A percentile compares a stretch with the other conserved stretches of the same genome.
Evolutionary conservation across 495 filamentous ascomycete species (phyloP).

Genomic region (Evernia prunastri): DNA sequence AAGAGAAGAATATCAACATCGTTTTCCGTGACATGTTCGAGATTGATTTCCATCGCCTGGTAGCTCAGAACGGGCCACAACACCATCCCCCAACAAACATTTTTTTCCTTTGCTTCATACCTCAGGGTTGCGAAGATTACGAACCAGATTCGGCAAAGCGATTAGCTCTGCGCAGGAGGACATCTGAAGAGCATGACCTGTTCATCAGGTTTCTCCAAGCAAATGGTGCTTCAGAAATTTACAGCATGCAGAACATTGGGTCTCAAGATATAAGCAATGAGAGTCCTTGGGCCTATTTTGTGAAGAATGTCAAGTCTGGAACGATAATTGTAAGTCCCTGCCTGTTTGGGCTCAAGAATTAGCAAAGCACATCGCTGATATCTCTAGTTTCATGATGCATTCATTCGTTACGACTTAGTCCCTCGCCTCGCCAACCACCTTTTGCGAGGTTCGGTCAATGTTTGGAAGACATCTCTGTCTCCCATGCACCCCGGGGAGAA

Average conservation of each 20-base stretch:
- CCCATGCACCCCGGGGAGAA: slow-evolving; percentile 27
- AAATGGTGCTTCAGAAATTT: slow-evolving; percentile 29
- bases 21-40: slow-evolving; percentile 24
- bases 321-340: slow-evolving; percentile 40
- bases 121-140: slow-evolving; percentile 22
- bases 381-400: slow-evolving; percentile 38
- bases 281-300: slow-evolving; percentile 39
- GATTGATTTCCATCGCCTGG: slow-evolving; percentile 22
- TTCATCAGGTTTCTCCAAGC: slow-evolving; percentile 32
- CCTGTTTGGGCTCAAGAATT: not conserved
- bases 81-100: slow-evolving; percentile 14
- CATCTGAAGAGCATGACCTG: slow-evolving; percentile 27
- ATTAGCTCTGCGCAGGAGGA: slow-evolving; percentile 3
- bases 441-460: slow-evolving; percentile 27
- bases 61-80: slow-evolving; percentile 19
- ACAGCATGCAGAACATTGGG: slow-evolving; percentile 23
- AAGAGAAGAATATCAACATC: slow-evolving; percentile 14
- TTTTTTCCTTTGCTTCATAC: slow-evolving; percentile 39
- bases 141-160: slow-evolving; percentile 15
- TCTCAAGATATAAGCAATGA: slow-evolving; percentile 21
- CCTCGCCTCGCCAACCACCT: slow-evolving; percentile 30
- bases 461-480: slow-evolving; percentile 36
- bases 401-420: slow-evolving; percentile 29
- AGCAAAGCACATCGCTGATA: not conserved
- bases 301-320: slow-evolving; percentile 30